Evolutionary conservation across 768 basidiomycete species (phyloP).

Genomic region (Tephrocybe sp.): DNA sequence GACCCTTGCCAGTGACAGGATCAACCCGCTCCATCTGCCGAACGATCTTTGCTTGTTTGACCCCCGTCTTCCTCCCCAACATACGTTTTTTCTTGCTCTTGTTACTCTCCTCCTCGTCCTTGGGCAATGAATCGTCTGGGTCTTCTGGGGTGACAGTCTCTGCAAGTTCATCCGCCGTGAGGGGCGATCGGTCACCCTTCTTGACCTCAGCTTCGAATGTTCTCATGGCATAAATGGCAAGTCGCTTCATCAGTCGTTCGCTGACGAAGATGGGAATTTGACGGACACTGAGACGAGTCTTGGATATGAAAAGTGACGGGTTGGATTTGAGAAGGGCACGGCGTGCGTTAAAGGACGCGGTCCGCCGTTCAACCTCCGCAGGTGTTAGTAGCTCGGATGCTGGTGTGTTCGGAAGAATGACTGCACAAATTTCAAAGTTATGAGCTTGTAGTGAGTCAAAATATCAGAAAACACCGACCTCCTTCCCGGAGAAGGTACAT

Average conservation of each 20-base stretch:
- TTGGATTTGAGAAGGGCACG: slow-evolving; percentile 82
- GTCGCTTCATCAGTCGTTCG: slow-evolving; percentile 84
- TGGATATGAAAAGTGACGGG: slow-evolving; percentile 91
- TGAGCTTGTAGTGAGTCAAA: neutral
- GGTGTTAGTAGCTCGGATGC: slow-evolving; percentile 68
- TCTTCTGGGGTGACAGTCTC: slow-evolving; percentile 30
- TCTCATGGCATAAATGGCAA: slow-evolving; percentile 77
- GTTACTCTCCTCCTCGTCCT: slow-evolving; percentile 24
- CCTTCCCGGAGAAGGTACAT: slow-evolving; percentile 96
- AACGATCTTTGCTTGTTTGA: slow-evolving; percentile 91
- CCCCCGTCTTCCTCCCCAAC: slow-evolving; percentile 37
- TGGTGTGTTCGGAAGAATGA: slow-evolving; percentile 86
- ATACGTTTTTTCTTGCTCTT: slow-evolving; percentile 26
- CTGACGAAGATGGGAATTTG: slow-evolving; percentile 89
- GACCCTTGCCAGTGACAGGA: slow-evolving; percentile 78
- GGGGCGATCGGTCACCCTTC: slow-evolving; percentile 49
- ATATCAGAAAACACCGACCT: slow-evolving; percentile 50
- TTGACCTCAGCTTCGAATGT: slow-evolving; percentile 80
- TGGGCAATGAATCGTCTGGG: neutral
- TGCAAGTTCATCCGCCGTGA: slow-evolving; percentile 71
- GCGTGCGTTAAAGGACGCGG: slow-evolving; percentile 82
- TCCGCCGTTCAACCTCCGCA: slow-evolving; percentile 83
- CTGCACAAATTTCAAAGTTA: slow-evolving; percentile 47
- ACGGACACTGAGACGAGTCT: slow-evolving; percentile 89
- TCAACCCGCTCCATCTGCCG: slow-evolving; percentile 89